Evolutionary conservation across 23 red algal genomes (phyloP).

Genomic region (Cyanidium caldarium): DNA sequence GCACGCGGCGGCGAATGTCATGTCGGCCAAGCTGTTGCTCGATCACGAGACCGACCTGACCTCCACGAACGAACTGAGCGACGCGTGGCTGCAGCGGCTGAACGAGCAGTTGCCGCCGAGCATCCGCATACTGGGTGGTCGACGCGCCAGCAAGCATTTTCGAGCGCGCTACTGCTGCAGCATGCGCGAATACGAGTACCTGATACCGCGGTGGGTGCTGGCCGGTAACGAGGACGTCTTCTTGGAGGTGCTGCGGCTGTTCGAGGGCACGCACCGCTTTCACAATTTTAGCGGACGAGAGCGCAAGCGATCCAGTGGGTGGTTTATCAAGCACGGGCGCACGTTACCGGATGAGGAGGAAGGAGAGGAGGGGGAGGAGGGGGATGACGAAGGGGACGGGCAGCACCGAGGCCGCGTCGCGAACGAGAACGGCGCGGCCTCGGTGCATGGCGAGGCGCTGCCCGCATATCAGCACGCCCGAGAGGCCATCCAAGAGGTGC

Average conservation of each 20-base stretch:
- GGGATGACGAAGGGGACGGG: not conserved
- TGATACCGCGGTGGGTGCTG: conserved; percentile 37
- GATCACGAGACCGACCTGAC: not conserved
- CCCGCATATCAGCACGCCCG: not conserved
- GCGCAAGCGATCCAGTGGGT: not conserved
- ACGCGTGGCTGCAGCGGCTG: conserved; percentile 3
- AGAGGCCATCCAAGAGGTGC: not conserved
- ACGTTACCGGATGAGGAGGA: not conserved
- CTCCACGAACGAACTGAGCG: not conserved
- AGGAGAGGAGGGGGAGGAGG: not conserved
- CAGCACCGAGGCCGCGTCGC: not conserved
- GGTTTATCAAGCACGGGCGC: not conserved
- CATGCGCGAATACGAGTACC: conserved; percentile 60
- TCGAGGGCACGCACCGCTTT: conserved; percentile 48
- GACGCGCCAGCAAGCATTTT: conserved; percentile 29
- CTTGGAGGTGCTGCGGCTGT: conserved; percentile 9
- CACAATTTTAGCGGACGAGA: conserved; percentile 24
- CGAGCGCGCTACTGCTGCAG: conserved; percentile 31
- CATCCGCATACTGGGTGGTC: conserved; percentile 30
- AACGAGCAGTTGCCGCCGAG: conserved; percentile 24
- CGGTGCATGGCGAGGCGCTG: not conserved
- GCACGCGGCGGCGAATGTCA: conserved; percentile 49
- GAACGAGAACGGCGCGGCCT: not conserved
- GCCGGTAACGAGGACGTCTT: conserved; percentile 7
- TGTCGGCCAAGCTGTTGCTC: conserved; percentile 51